These are phyloP conservation scores for Ambrosia trifida DNA, from an alignment of 129 eudicot genomes.

Conservation along the genomic window DNA sequence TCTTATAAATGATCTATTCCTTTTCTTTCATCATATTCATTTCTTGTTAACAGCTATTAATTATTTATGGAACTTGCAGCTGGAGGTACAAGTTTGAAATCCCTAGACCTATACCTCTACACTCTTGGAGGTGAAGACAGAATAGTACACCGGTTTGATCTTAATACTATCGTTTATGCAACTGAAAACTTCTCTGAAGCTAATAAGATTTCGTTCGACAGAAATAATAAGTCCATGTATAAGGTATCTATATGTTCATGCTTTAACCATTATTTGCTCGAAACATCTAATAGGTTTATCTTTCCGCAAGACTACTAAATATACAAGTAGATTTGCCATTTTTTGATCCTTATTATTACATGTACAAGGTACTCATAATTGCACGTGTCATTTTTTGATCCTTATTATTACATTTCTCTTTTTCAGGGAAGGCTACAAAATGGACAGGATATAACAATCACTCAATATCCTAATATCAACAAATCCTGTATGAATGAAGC, in stretches of 20 bases:
- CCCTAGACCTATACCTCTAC: slow-evolving; percentile 10
- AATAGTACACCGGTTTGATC: not conserved
- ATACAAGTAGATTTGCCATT: too few relatives aligned
- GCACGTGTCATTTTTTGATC: too few relatives aligned
- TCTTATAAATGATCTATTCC: not conserved
- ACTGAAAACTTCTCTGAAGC: slow-evolving; percentile 17
- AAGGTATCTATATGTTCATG: too few relatives aligned
- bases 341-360: too few relatives aligned
- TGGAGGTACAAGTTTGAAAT: not conserved
- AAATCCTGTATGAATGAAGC: slow-evolving; percentile 9
- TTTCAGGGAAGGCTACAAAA: slow-evolving; percentile 20
- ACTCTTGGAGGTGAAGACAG: slow-evolving; percentile 6
- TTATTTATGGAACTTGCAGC: not conserved
- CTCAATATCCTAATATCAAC: not conserved
- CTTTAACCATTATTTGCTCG: too few relatives aligned
- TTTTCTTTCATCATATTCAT: not conserved
- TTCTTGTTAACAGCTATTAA: too few relatives aligned
- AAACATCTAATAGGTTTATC: too few relatives aligned
- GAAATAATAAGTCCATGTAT: not conserved
- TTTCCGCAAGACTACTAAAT: too few relatives aligned
- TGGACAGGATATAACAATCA: slow-evolving; percentile 8
- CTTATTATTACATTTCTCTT: not conserved
- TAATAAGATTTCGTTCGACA: not conserved
- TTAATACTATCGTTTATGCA: not conserved
- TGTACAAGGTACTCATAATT: slow-evolving; percentile 14